Conservation (phyloP, 2,329 filamentous ascomycete species). For the Orbilia blumenaviensis region DNA sequence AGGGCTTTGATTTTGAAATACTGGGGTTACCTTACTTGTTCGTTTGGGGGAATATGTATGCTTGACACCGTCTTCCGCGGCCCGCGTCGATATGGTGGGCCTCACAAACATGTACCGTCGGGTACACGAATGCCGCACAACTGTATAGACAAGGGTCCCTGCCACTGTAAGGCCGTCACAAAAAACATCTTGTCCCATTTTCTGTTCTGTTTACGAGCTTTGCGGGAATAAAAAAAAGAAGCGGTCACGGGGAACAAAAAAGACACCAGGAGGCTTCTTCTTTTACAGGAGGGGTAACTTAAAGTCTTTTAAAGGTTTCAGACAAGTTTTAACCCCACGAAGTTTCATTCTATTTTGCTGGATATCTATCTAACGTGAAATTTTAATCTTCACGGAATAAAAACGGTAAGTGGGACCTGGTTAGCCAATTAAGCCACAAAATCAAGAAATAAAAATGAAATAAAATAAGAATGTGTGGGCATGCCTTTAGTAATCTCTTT, state of each 20-base stretch:
- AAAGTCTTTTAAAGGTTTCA: constrained; percentile 13
- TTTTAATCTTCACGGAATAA: background rate
- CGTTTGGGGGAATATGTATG: constrained; percentile 1
- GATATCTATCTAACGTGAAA: background rate
- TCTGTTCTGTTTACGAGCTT: background rate
- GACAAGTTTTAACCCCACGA: background rate
- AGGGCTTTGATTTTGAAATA: background rate
- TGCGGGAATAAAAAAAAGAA: constrained; percentile 14
- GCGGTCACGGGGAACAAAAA: constrained; percentile 13
- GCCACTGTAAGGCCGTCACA: constrained; percentile 3
- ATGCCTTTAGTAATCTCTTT: constrained; percentile 5
- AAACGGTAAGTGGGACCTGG: background rate
- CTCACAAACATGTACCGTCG: constrained; percentile 43
- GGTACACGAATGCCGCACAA: constrained; percentile 52
- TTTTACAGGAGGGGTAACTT: background rate
- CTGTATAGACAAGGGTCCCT: constrained; percentile 20
- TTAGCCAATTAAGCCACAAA: no score
- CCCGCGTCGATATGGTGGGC: constrained; percentile 20
- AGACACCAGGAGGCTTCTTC: no score
- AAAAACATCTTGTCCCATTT: background rate
- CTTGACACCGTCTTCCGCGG: constrained; percentile 12
- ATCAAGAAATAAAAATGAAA: no score
- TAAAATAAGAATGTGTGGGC: no score
- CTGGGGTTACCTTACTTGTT: background rate
- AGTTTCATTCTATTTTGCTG: background rate